A percentile compares a stretch with the other conserved stretches of the same genome.
These are phyloP conservation scores for Salix udensis DNA, from an alignment of 345 rosid genomes.

Conservation along the genomic window DNA sequence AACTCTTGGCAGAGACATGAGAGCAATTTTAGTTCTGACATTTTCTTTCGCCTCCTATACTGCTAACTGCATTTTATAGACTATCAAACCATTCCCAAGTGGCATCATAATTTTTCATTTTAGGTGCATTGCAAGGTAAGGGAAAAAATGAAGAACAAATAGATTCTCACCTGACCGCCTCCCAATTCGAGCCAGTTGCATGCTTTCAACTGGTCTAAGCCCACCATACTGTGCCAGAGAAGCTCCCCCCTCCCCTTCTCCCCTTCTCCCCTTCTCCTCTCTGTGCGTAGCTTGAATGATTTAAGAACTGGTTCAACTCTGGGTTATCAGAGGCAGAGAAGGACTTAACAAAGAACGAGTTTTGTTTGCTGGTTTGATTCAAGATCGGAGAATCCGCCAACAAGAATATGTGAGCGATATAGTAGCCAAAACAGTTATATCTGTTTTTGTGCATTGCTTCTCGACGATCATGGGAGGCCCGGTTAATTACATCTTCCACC, in stretches of 20 bases:
- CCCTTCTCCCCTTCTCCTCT: too few species aligned
- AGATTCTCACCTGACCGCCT: neutral
- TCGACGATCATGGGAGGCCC: neutral
- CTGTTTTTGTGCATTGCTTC: neutral
- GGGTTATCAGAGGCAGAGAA: constrained; percentile 30
- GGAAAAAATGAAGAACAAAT: neutral
- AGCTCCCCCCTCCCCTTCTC: too few species aligned
- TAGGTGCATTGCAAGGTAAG: neutral
- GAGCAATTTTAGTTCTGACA: too few species aligned
- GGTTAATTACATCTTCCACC: too few species aligned
- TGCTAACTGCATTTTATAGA: neutral
- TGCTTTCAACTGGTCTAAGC: constrained; percentile 29
- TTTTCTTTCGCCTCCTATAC: neutral
- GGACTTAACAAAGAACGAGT: constrained; percentile 19
- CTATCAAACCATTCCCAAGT: neutral
- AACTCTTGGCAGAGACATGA: neutral
- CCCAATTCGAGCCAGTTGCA: constrained; percentile 23
- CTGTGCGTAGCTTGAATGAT: neutral
- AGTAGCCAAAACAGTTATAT: constrained; percentile 8
- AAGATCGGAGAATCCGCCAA: constrained; percentile 34
- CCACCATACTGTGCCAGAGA: constrained; percentile 39
- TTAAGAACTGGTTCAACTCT: constrained; percentile 9
- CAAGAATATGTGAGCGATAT: constrained; percentile 23
- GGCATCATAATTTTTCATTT: neutral
- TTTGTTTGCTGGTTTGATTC: constrained; percentile 5